These are phyloP conservation scores for Populus hybrid DNA, from an alignment of 441 rosid species.

Conservation along the genomic window DNA sequence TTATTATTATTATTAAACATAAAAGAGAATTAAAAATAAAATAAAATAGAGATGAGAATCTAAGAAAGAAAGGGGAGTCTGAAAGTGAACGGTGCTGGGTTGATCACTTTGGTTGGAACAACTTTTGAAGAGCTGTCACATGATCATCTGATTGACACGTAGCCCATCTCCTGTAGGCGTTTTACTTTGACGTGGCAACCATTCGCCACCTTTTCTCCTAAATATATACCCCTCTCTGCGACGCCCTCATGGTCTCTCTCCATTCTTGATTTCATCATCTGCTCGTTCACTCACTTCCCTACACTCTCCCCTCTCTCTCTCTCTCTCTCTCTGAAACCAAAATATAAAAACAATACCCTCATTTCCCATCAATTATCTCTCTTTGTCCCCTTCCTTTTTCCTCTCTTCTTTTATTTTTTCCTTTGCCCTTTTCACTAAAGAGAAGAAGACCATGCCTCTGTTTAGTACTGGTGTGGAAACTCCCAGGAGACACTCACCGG, in stretches of 20 bases:
- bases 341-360: not conserved
- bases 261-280: not conserved
- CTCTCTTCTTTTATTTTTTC: not conserved
- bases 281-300: not conserved
- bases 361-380: not conserved
- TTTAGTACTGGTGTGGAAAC: slow-evolving; percentile 28
- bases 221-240: slow-evolving; percentile 40
- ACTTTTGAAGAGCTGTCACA: slow-evolving; percentile 27
- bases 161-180: slow-evolving; percentile 25
- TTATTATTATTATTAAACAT: too few relatives aligned
- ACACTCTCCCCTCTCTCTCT: too few relatives aligned
- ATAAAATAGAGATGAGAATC: not conserved
- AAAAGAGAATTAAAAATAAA: not conserved
- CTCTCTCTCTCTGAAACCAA: not conserved
- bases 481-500: slow-evolving; percentile 26
- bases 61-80: not conserved
- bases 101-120: slow-evolving; percentile 7
- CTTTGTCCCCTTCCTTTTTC: not conserved
- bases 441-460: slow-evolving; percentile 38
- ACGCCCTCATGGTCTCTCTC: not conserved
- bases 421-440: not conserved
- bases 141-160: slow-evolving; percentile 39
- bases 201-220: slow-evolving; percentile 24
- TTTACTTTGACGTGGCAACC: slow-evolving; percentile 52
- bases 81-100: slow-evolving; percentile 21